Evolutionary conservation across 352 stramenopile species (phyloP).

Genomic region (Globisporangium sylvaticum): DNA sequence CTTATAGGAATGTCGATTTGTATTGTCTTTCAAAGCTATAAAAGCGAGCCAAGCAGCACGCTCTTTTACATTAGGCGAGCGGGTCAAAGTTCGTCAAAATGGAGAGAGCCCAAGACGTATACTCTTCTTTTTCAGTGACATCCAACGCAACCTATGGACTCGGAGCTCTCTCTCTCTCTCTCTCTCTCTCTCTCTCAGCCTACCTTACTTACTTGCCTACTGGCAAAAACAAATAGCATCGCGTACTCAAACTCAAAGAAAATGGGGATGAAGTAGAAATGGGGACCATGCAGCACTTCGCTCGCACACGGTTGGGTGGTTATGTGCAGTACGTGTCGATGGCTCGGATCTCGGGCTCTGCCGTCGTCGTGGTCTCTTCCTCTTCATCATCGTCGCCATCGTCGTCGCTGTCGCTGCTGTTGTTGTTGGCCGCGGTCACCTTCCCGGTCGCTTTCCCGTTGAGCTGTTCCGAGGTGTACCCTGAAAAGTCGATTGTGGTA

Average conservation of each 20-base stretch:
- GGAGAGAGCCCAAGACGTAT: constrained; percentile 5
- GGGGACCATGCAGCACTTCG: not conserved
- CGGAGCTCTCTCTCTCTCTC: not conserved
- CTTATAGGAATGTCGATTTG: not conserved
- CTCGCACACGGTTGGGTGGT: not conserved
- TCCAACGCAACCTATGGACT: not conserved
- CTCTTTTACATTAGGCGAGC: not conserved
- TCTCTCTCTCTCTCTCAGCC: too few relatives aligned
- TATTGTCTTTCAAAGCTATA: not conserved
- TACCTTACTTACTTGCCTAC: not conserved
- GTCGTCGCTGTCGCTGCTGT: not conserved
- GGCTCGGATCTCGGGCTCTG: not conserved
- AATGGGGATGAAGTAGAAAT: not conserved
- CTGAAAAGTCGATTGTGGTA: constrained; percentile 11
- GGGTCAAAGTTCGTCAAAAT: not conserved
- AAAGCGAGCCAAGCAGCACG: not conserved
- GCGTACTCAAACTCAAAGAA: constrained; percentile 1
- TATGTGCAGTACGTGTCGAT: constrained; percentile 6
- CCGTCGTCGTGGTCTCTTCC: not conserved
- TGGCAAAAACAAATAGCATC: constrained; percentile 3
- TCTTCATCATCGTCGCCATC: not conserved
- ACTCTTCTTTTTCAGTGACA: constrained; percentile 1
- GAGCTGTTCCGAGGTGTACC: constrained; percentile 12
- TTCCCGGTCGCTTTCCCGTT: not conserved
- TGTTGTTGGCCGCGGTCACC: not conserved